These are phyloP conservation scores for Beauveria australis DNA, from an alignment of 2,329 filamentous ascomycete species.

Conservation along the genomic window DNA sequence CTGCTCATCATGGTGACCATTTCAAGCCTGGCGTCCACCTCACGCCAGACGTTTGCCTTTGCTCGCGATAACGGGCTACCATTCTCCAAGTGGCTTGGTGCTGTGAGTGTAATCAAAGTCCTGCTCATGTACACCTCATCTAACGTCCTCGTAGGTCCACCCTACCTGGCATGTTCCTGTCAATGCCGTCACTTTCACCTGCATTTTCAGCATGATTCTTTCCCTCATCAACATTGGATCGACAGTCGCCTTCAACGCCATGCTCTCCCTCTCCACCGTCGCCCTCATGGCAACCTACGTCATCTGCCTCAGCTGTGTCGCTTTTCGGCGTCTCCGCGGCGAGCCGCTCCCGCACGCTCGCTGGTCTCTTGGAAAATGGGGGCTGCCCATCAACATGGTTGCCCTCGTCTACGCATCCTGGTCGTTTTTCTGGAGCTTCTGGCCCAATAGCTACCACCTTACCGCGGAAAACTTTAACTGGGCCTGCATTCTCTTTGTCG, in stretches of 20 bases:
- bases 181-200: conserved; percentile 13
- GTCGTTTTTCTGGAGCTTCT: conserved; percentile 16
- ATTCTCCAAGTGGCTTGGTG: conserved; percentile 12
- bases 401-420: conserved; percentile 11
- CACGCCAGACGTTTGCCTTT: conserved; percentile 9
- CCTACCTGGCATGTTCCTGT: conserved; percentile 10
- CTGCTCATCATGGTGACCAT: conserved; percentile 11
- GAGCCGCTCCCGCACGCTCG: conserved; percentile 12
- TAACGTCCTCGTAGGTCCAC: neutral
- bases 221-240: conserved; percentile 14
- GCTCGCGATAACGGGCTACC: conserved; percentile 10
- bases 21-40: conserved; percentile 4
- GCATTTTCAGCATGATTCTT: conserved; percentile 8
- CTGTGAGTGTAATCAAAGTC: neutral
- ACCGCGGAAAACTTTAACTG: conserved; percentile 14
- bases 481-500: conserved; percentile 11
- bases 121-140: neutral
- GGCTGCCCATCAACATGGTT: conserved; percentile 11
- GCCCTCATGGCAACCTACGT: conserved; percentile 14
- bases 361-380: conserved; percentile 14
- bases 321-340: conserved; percentile 9
- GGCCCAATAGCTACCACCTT: conserved; percentile 13
- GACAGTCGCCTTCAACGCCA: conserved; percentile 15
- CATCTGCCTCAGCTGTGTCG: conserved; percentile 14
- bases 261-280: conserved; percentile 13